Evolutionary conservation across 371 early-diverging fungal species (phyloP), one percentile per base, ranked within the genome.

Genomic region (Lichtheimia ramosa): DNA sequence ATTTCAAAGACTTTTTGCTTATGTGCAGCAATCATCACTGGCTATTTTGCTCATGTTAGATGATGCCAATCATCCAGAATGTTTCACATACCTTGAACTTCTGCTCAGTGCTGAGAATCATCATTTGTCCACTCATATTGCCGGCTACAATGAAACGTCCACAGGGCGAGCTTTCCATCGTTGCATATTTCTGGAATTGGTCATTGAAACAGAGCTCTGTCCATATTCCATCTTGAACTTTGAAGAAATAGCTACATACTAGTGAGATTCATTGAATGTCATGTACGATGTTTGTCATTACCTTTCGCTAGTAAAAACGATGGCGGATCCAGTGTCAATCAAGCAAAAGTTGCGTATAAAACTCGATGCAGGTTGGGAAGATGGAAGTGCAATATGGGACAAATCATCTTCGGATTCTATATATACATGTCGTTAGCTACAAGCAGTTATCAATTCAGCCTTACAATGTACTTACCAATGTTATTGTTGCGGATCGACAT

Each of bases 121-220:
- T 58, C 46, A 91, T 40, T 10, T 84, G 75, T 21, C 91, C 89
- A 40, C 70, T 40, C 15, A 89, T 73, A 20, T 79, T 79, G 3
- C 88, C 89, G 20, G 79, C 76, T 23, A 83, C 79, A 1, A 86
- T 72, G 27, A 87, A 52, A 6, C 78, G 64, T 5, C 89, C 84
- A 61, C 84, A 84, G 0, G 61, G 62, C n/a, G 88, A 86, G 2
- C 72, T 65, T 46, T 78, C 74, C 74, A 91, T 71, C 42, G 83
- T 83, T 34, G 81, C 71, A 63, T 91, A 89, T 58, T 80, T 76
- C 16, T 56, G 61, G 34, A 83, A 79, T 14, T 67, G 68, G 1
- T 56, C 48, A 23, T 81, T 76, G 16, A 59, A 59, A 48, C 67
- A 70, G 3, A 82, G 40, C 3, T 62, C 48, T 0, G 46, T 57